Base-by-base conservation (phyloP, 441 rosid species). In the Jatropha podagrica region DNA sequence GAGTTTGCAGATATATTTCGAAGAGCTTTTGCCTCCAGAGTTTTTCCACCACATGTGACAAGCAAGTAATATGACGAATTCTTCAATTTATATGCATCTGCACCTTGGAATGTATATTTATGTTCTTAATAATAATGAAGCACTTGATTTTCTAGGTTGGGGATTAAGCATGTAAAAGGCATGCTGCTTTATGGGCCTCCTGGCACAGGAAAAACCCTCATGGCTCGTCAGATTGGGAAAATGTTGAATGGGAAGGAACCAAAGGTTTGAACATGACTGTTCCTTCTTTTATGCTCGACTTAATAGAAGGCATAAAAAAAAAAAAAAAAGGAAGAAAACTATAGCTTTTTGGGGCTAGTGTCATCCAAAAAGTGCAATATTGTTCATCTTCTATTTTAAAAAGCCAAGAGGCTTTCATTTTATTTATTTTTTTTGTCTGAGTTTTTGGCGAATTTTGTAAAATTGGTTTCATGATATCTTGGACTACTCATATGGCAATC, bases 141-240 rank as follows among this genome's bases (percentile, higher is more conserved):
- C 59, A 79, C 68, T 75, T 84, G 82, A 77, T 79, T 58, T 81
- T 88, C 74, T 85, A 96, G 99, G 82, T 74, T 96, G 90, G 99
- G 99, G 75, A 96, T 96, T 65, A 94, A 96, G 83, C 99, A 96
- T 42, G 99, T 96, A 49, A 96, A 96, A 73, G 99, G 99, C n/a
- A 96, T 96, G 97, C 88, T 96, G 81, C 97, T 96, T 61, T 85
- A 71, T 86, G 99, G 99, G 65, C 99, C 99, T 83, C 98, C 98
- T 78, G 99, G 99, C 67, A 96, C 98, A 38, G 98, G 99, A 18
- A 96, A 96, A 82, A 96, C 99, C 70, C 93, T 94, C 52, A 94
- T 96, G 91, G 99, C 99, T 79, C 97, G 98, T 61, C 99, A 96
- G 83, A 96, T 96, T 81, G 99, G 99, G 78, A 96, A 94, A 84